Percentiles rank a stretch among this genome's conserved stretches.
Conservation (phyloP, 805 yeast genomes). For the Starmerella davenportii region DNA sequence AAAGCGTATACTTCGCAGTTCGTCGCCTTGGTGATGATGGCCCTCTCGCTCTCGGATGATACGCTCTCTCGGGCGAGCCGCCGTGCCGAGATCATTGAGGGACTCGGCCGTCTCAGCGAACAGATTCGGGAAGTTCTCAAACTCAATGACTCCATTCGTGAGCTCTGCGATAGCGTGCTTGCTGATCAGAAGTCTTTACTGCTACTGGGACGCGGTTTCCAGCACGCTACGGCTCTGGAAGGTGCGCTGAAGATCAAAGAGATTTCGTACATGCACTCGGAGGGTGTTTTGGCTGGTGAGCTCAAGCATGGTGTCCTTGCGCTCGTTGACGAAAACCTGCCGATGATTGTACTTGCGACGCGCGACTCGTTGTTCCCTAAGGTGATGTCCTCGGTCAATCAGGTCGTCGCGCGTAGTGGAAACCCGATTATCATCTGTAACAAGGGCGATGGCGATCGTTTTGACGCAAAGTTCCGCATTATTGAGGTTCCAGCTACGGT, state of each 20-base stretch:
- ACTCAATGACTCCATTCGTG: slow-evolving; percentile 56
- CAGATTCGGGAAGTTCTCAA: slow-evolving; percentile 65
- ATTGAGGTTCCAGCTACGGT: slow-evolving; percentile 89
- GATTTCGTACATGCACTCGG: slow-evolving; percentile 96
- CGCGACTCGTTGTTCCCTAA: slow-evolving; percentile 92
- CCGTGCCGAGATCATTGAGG: slow-evolving; percentile 71
- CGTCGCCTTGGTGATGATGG: slow-evolving; percentile 93
- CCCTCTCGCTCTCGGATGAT: slow-evolving; percentile 85
- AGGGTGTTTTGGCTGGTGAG: slow-evolving; percentile 98
- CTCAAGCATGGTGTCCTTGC: slow-evolving; percentile 97
- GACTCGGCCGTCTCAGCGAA: slow-evolving; percentile 63
- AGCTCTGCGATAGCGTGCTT: slow-evolving; percentile 53
- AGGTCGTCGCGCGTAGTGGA: slow-evolving; percentile 93
- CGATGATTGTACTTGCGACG: slow-evolving; percentile 90
- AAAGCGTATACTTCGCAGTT: slow-evolving; percentile 97
- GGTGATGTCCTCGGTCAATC: slow-evolving; percentile 87
- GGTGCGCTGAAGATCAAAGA: slow-evolving; percentile 97
- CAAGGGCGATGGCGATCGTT: slow-evolving; percentile 42
- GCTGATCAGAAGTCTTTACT: slow-evolving; percentile 72
- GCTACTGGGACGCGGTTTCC: slow-evolving; percentile 93
- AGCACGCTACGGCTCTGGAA: slow-evolving; percentile 90
- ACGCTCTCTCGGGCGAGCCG: slow-evolving; percentile 58
- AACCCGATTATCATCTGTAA: slow-evolving; percentile 87
- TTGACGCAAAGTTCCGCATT: slow-evolving; percentile 27
- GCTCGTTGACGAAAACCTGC: slow-evolving; percentile 80